These are phyloP conservation scores for Penicillium corylophilum DNA, from an alignment of 2,329 filamentous ascomycete species.

Conservation along the genomic window DNA sequence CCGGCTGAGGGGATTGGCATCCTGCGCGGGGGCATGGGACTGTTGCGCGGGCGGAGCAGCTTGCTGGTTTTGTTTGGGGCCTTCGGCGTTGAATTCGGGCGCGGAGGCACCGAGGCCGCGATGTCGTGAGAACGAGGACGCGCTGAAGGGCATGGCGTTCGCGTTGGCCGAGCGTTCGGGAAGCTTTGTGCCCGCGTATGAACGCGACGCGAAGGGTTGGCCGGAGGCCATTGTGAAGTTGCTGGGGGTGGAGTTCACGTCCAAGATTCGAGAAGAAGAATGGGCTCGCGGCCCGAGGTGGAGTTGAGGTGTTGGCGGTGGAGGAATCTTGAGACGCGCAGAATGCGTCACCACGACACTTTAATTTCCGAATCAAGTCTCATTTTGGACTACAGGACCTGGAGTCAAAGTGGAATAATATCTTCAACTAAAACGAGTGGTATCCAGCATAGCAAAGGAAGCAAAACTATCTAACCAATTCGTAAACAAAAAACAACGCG, in stretches of 20 bases:
- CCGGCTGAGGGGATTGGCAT: conserved; percentile 52
- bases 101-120: conserved; percentile 32
- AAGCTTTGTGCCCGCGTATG: conserved; percentile 54
- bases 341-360: conserved; percentile 5
- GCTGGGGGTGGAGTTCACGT: background rate
- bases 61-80: conserved; percentile 30
- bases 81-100: conserved; percentile 29
- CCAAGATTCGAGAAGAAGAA: conserved; percentile 5
- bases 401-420: background rate
- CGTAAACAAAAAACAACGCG: background rate
- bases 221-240: conserved; percentile 50
- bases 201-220: conserved; percentile 56
- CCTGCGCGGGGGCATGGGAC: conserved; percentile 46
- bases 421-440: background rate
- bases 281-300: conserved; percentile 12
- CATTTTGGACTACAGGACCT: background rate
- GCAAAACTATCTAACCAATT: background rate
- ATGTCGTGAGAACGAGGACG: conserved; percentile 44
- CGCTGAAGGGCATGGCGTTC: conserved; percentile 46
- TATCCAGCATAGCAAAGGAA: background rate
- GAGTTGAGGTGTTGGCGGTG: conserved; percentile 23
- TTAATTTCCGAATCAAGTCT: background rate
- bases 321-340: conserved; percentile 26
- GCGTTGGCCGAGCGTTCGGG: conserved; percentile 48
- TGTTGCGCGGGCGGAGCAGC: conserved; percentile 39